A percentile compares a stretch with the other conserved stretches of the same genome.
phyloP scores from a whole-genome alignment of 208 protist species.

The Crithidia acanthocephali region DNA sequence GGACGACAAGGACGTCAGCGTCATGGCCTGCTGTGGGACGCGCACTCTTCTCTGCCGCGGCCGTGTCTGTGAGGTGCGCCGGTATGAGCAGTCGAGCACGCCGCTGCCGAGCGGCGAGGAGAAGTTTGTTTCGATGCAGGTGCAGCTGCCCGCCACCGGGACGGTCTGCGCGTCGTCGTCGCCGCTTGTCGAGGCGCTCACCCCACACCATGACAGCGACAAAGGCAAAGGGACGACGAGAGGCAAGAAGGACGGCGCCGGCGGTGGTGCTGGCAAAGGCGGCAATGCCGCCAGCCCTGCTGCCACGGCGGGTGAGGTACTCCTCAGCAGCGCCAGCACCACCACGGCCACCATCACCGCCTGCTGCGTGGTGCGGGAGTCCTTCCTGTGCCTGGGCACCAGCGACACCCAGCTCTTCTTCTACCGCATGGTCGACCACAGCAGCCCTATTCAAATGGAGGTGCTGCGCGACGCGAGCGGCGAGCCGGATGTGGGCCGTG shows the following conservation, averaged over 20 bases:
- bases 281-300: background rate
- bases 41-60: slow-evolving; percentile 66
- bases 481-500: slow-evolving; percentile 57
- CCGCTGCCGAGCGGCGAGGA: slow-evolving; percentile 71
- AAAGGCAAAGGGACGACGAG: background rate
- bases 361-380: slow-evolving; percentile 83
- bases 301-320: background rate
- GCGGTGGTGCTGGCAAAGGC: background rate
- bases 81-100: slow-evolving; percentile 37
- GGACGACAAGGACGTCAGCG: slow-evolving; percentile 47
- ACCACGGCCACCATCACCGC: slow-evolving; percentile 68
- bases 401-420: slow-evolving; percentile 76
- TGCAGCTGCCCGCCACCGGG: slow-evolving; percentile 63
- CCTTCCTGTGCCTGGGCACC: slow-evolving; percentile 81
- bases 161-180: background rate
- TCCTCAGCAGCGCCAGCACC: background rate
- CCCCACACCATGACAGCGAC: too few relatives aligned
- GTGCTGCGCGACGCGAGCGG: slow-evolving; percentile 39
- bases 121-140: slow-evolving; percentile 52
- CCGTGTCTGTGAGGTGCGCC: slow-evolving; percentile 62
- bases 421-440: slow-evolving; percentile 71
- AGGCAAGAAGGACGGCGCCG: background rate
- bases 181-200: background rate
- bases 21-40: slow-evolving; percentile 47
- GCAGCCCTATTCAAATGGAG: slow-evolving; percentile 59